Evolutionary conservation across 2,329 filamentous ascomycete genomes (phyloP).

Genomic region (Cladophialophora bantiana): DNA sequence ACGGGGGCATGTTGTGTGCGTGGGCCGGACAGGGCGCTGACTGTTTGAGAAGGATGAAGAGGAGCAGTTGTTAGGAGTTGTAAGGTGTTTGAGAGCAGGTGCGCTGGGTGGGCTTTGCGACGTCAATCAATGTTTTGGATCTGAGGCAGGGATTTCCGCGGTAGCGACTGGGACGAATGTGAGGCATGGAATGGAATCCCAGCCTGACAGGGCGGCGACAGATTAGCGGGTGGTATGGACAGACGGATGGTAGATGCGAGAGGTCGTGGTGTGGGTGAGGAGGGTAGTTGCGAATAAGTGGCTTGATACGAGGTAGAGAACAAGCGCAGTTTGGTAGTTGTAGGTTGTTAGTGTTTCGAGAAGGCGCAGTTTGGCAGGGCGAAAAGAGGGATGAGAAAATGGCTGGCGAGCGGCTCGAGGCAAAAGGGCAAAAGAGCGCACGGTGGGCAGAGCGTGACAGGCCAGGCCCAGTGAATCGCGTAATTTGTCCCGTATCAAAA

Average conservation of each 20-base stretch:
- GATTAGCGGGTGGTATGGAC: not conserved
- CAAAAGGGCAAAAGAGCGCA: slow-evolving; percentile 11
- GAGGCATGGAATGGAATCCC: slow-evolving; percentile 20
- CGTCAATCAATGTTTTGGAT: slow-evolving; percentile 39
- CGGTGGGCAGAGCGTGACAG: slow-evolving; percentile 14
- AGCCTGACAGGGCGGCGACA: slow-evolving; percentile 11
- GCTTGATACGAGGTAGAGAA: slow-evolving; percentile 11
- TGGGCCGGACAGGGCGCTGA: not conserved
- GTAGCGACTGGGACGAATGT: slow-evolving; percentile 10
- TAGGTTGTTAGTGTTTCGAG: slow-evolving; percentile 10
- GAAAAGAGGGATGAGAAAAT: slow-evolving; percentile 21
- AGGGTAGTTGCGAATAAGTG: not conserved
- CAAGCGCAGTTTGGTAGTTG: slow-evolving; percentile 7
- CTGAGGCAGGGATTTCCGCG: slow-evolving; percentile 35
- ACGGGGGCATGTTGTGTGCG: slow-evolving; percentile 34
- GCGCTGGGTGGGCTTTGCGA: slow-evolving; percentile 31
- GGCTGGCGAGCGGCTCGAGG: slow-evolving; percentile 12
- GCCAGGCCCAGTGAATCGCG: slow-evolving; percentile 21
- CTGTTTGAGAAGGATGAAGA: not conserved
- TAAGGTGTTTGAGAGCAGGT: slow-evolving; percentile 9
- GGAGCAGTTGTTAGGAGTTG: not conserved
- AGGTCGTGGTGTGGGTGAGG: slow-evolving; percentile 1
- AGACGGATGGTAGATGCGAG: not conserved
- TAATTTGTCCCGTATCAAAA: slow-evolving; percentile 13
- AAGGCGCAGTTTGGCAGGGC: slow-evolving; percentile 2